Conservation (phyloP, 495 filamentous ascomycete genomes). For the Hyphodiscus hymeniophilus region DNA sequence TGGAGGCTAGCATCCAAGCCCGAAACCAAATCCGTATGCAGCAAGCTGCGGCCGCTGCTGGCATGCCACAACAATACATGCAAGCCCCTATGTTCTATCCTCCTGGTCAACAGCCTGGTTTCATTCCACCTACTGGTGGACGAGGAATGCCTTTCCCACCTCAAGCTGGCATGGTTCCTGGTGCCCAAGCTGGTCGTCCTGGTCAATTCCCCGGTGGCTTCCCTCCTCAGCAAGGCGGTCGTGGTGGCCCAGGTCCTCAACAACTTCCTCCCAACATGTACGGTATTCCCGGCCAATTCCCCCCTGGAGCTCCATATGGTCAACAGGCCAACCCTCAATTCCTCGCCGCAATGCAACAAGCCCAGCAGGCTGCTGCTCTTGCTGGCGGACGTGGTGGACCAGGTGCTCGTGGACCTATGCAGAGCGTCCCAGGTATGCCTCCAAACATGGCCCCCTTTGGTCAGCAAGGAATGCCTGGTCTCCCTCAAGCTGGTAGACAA, state of each 20-base stretch:
- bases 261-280: constrained; percentile 78
- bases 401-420: constrained; percentile 68
- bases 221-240: constrained; percentile 73
- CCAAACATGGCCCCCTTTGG: constrained; percentile 50
- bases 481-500: constrained; percentile 38
- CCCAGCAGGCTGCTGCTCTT: constrained; percentile 51
- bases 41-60: constrained; percentile 88
- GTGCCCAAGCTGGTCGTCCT: constrained; percentile 71
- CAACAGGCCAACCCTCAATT: constrained; percentile 44
- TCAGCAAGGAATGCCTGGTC: constrained; percentile 59
- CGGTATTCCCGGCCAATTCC: constrained; percentile 66
- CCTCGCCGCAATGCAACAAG: constrained; percentile 60
- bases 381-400: constrained; percentile 63
- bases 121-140: constrained; percentile 55
- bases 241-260: constrained; percentile 65
- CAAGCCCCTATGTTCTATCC: constrained; percentile 83
- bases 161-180: constrained; percentile 73
- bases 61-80: constrained; percentile 80
- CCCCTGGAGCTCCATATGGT: constrained; percentile 45
- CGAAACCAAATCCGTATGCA: constrained; percentile 98
- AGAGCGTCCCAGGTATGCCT: constrained; percentile 57
- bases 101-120: constrained; percentile 75
- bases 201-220: constrained; percentile 76
- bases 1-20: constrained; percentile 98
- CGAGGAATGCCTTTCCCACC: constrained; percentile 84